phyloP scores from a whole-genome alignment of 768 basidiomycete species.

The Lentinula guzmanii region DNA sequence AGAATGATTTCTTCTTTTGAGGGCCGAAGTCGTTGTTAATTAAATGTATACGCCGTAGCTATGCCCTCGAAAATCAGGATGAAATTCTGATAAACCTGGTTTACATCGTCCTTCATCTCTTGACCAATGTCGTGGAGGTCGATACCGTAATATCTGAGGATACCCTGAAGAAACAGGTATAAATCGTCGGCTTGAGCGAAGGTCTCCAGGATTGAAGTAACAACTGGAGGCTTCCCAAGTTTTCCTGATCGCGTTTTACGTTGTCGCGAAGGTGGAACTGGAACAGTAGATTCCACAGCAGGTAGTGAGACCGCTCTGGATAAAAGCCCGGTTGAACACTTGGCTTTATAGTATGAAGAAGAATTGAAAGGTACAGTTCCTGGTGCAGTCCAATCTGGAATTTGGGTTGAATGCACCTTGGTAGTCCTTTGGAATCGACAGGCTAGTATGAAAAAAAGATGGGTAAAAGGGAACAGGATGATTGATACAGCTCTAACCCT shows the following conservation, averaged over 20 bases:
- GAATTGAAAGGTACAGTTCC: conserved; percentile 38
- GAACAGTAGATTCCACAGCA: neutral
- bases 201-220: neutral
- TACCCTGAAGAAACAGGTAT: conserved; percentile 14
- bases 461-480: neutral
- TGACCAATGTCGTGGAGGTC: conserved; percentile 3
- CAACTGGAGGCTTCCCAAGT: neutral
- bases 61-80: no score
- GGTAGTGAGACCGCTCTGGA: conserved; percentile 42
- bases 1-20: conserved; percentile 63
- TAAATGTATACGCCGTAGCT: conserved; percentile 29
- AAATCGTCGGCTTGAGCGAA: neutral
- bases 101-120: neutral
- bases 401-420: conserved; percentile 30
- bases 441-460: neutral
- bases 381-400: conserved; percentile 64
- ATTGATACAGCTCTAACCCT: conserved; percentile 26
- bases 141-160: conserved; percentile 21
- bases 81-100: no score
- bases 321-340: conserved; percentile 51
- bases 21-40: conserved; percentile 23
- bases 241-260: neutral
- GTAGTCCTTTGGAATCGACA: conserved; percentile 24
- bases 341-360: conserved; percentile 44
- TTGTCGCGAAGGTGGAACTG: conserved; percentile 17